A percentile compares a stretch with the other conserved stretches of the same genome.
phyloP scores from a whole-genome alignment of 169 alveolate species.

The Plasmodium sp. region DNA sequence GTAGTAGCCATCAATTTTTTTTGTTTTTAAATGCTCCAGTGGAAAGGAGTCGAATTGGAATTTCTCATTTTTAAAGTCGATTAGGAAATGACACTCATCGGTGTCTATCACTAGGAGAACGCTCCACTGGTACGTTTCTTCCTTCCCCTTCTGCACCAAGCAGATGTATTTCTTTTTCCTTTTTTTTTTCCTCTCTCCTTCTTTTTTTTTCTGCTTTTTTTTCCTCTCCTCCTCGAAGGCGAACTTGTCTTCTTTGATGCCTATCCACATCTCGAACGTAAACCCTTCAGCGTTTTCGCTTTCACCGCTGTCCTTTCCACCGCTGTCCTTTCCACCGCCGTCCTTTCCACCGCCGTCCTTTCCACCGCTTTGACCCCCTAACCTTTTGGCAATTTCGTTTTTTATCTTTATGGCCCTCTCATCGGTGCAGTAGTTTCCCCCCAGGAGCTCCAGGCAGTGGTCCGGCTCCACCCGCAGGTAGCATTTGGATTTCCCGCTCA shows the following conservation, averaged over 20 bases:
- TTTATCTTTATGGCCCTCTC: conserved; percentile 40
- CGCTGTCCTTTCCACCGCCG: neutral
- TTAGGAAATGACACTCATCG: conserved; percentile 39
- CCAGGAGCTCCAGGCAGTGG: conserved; percentile 40
- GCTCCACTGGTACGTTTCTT: conserved; percentile 28
- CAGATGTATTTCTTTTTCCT: conserved; percentile 15
- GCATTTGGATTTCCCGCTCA: conserved; percentile 24
- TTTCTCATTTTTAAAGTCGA: conserved; percentile 16
- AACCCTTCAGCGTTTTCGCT: conserved; percentile 58
- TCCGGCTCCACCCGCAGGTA: conserved; percentile 37
- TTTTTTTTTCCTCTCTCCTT: neutral
- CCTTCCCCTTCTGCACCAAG: conserved; percentile 42
- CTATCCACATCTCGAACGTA: conserved; percentile 72
- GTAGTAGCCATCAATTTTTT: conserved; percentile 1
- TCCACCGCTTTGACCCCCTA: conserved; percentile 18
- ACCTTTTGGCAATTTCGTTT: conserved; percentile 25
- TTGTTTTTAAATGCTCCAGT: conserved; percentile 4
- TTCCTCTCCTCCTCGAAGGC: neutral
- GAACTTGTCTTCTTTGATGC: conserved; percentile 1
- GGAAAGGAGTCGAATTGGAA: conserved; percentile 45
- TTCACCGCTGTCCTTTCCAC: neutral
- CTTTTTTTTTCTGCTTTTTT: conserved; percentile 4
- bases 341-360: neutral
- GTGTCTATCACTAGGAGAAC: conserved; percentile 12
- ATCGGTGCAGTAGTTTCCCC: conserved; percentile 58